Percentiles rank a stretch among this genome's conserved stretches.
Evolutionary conservation across 2,329 filamentous ascomycete species (phyloP).

Genomic region (Alternaria viburni): DNA sequence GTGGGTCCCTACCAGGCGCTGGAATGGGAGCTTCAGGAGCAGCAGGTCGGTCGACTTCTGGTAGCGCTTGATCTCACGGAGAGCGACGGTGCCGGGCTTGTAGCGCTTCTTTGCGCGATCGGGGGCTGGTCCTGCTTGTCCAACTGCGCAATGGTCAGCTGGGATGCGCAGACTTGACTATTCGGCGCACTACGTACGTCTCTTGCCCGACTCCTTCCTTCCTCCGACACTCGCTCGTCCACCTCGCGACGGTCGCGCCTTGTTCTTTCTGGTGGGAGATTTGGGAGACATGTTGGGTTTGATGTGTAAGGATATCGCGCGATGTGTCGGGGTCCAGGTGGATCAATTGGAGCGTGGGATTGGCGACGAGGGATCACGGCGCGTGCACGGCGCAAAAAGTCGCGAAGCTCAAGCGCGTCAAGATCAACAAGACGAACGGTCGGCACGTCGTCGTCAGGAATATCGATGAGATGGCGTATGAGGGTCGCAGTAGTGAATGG

Average conservation of each 20-base stretch:
- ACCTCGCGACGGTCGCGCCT: conserved; percentile 43
- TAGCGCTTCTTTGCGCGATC: conserved; percentile 49
- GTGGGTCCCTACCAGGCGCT: conserved; percentile 76
- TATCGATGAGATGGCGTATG: conserved; percentile 1
- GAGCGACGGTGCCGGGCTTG: conserved; percentile 80
- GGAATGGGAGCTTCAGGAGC: conserved; percentile 97
- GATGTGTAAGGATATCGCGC: not conserved
- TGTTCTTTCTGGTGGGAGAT: conserved; percentile 34
- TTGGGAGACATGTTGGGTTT: conserved; percentile 27
- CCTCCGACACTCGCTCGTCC: conserved; percentile 24
- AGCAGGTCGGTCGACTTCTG: conserved; percentile 97
- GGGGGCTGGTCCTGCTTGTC: conserved; percentile 43
- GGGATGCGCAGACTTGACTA: not conserved
- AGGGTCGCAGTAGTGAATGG: conserved; percentile 13
- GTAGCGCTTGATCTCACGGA: conserved; percentile 98
- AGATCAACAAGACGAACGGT: not conserved
- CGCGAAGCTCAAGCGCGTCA: conserved; percentile 16
- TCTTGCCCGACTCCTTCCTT: conserved; percentile 28
- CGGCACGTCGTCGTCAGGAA: conserved; percentile 1
- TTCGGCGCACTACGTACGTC: conserved; percentile 19
- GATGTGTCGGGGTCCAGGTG: not conserved
- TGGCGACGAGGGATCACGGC: not conserved
- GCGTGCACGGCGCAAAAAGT: conserved; percentile 3
- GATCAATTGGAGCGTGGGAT: not conserved
- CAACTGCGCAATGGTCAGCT: conserved; percentile 26